Evolutionary conservation across 179 eudicot species (phyloP), one percentile per base, ranked within the genome.

Genomic region (Monotropa hypopitys): DNA sequence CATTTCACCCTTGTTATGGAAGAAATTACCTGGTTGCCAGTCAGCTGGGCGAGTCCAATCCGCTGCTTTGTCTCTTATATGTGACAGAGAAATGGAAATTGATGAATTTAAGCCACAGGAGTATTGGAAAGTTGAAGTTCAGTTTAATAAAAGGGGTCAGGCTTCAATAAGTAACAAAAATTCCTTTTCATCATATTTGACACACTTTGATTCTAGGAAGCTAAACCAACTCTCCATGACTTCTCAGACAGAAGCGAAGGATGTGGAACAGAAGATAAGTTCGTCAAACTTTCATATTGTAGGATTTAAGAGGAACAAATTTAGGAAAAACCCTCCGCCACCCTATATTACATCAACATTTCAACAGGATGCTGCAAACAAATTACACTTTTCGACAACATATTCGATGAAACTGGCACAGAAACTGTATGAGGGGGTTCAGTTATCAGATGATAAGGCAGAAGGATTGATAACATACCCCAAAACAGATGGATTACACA

Each of bases 11-110:
- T 70, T 95, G 69, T 75, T 95, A 76, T 95, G 99, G 99, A 89
- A 89, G 81, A 95, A 93, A 77, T 83, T 95, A 80, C 99, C 99
- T 33, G 96, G 99, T 56, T 95, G 98, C 85, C 93, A 86, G 88
- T 95, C 98, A 54, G 97, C 97, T 79, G 99, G 99, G 35, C 92
- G 99, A 80, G 97, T 95, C 75, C 99, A 95, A 56, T 95, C 99
- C 75, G 98, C 92, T 84, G 98, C 98, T 63, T 84, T 95, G 70
- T 82, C 97, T 84, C 89, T 95, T 62, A 77, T 95, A 81, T 91
- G 95, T 40, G 99, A 95, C 76, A 84, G 98, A 75, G 98, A 95
- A 86, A 86, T 80, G 75, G 98, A 95, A 89, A 93, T 95, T 12
- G 92, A 93, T 81, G 85, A 84, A 77, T 95, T 93, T 79, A 91